phyloP scores from a whole-genome alignment of 768 basidiomycete genomes.

The Candolleomyces eurysporus region DNA sequence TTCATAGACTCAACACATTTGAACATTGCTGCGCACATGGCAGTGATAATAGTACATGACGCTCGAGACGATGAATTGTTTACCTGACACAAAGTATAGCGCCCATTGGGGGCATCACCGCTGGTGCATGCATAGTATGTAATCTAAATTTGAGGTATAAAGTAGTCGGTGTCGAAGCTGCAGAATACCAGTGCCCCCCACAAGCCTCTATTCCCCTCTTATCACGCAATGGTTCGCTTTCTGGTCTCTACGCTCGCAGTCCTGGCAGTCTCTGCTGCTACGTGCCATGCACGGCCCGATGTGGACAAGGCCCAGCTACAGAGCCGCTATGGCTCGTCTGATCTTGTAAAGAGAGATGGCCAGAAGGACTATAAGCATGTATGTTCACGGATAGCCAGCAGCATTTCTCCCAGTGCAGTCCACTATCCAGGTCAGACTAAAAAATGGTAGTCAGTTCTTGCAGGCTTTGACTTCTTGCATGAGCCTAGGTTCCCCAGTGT shows the following conservation, averaged over 20 bases:
- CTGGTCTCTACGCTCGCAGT: not conserved
- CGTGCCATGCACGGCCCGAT: not conserved
- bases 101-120: too few species aligned
- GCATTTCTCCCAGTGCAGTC: not conserved
- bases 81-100: too few species aligned
- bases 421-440: not conserved
- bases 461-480: not conserved
- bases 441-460: not conserved
- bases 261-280: not conserved
- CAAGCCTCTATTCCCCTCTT: too few species aligned
- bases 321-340: not conserved
- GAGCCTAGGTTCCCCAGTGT: too few species aligned
- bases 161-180: not conserved
- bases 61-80: too few species aligned
- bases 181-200: not conserved
- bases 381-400: not conserved
- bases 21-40: too few species aligned
- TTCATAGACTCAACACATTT: too few species aligned
- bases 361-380: not conserved
- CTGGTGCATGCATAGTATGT: too few species aligned
- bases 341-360: not conserved
- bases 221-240: not conserved
- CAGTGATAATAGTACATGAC: too few species aligned
- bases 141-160: too few species aligned
- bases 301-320: not conserved